Conservation (phyloP, 768 basidiomycete genomes). For the Crucibulum laeve region DNA sequence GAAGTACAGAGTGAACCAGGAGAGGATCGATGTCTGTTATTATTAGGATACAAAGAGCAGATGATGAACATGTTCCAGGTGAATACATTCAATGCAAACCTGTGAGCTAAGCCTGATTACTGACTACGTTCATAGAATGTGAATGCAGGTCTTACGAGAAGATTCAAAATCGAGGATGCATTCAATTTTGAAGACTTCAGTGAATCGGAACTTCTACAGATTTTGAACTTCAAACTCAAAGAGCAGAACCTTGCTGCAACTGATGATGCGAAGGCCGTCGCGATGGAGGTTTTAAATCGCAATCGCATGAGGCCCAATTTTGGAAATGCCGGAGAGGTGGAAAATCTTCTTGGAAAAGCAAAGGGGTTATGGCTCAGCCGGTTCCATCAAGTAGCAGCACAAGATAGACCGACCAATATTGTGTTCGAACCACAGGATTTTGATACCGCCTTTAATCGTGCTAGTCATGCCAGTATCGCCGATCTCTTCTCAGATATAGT, state of each 20-base stretch:
- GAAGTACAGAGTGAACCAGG: conserved; percentile 68
- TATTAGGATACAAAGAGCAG: conserved; percentile 61
- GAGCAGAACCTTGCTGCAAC: conserved; percentile 56
- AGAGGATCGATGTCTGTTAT: conserved; percentile 64
- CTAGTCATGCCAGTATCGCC: conserved; percentile 38
- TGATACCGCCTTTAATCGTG: conserved; percentile 57
- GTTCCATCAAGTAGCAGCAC: conserved; percentile 15
- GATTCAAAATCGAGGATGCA: conserved; percentile 65
- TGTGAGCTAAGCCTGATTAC: neutral
- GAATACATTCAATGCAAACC: conserved; percentile 6
- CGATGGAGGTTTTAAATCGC: conserved; percentile 42
- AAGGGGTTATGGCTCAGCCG: conserved; percentile 44
- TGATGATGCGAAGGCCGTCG: conserved; percentile 49
- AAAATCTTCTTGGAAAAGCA: conserved; percentile 46
- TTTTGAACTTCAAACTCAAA: conserved; percentile 53
- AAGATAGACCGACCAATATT: conserved; percentile 25
- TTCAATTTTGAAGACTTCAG: conserved; percentile 68
- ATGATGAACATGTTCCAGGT: conserved; percentile 78
- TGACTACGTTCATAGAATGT: conserved; percentile 44
- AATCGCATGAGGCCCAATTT: conserved; percentile 52
- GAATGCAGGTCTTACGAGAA: conserved; percentile 61
- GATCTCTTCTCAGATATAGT: conserved; percentile 62
- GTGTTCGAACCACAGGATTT: conserved; percentile 61
- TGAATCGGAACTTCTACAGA: conserved; percentile 43
- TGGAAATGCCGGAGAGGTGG: conserved; percentile 62